Conservation (phyloP, 1,284 basidiomycete species). For the Trametes hirsuta region DNA sequence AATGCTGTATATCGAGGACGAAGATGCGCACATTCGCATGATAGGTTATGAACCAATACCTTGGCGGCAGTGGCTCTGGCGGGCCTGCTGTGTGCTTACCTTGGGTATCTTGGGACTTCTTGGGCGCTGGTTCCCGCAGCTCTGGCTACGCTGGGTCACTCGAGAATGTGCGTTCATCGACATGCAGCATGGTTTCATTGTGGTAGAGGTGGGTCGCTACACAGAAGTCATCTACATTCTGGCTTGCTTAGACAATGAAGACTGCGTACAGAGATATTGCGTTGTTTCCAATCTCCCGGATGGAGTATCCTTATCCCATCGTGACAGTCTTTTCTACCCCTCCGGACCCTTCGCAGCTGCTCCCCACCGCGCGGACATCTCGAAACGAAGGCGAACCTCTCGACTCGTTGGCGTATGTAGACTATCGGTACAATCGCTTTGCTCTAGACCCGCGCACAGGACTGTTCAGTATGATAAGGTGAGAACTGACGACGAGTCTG, state of each 20-base stretch:
- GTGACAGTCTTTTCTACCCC: slow-evolving; percentile 72
- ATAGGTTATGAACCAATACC: slow-evolving; percentile 82
- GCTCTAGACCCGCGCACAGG: slow-evolving; percentile 86
- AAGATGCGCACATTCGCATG: slow-evolving; percentile 89
- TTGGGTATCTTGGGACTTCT: slow-evolving; percentile 82
- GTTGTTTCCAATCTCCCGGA: slow-evolving; percentile 68
- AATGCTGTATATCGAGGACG: slow-evolving; percentile 87
- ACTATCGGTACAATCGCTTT: slow-evolving; percentile 91
- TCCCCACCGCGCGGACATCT: slow-evolving; percentile 16
- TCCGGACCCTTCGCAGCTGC: slow-evolving; percentile 22
- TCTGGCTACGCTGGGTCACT: slow-evolving; percentile 91
- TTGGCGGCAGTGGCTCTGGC: slow-evolving; percentile 76
- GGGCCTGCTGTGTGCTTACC: slow-evolving; percentile 68
- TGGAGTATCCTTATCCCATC: slow-evolving; percentile 78
- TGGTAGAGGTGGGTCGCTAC: slow-evolving; percentile 78
- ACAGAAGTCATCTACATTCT: not conserved
- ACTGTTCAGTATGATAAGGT: slow-evolving; percentile 85
- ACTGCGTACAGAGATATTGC: slow-evolving; percentile 83
- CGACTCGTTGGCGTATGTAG: slow-evolving; percentile 61
- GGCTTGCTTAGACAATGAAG: slow-evolving; percentile 42
- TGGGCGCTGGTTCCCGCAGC: slow-evolving; percentile 90
- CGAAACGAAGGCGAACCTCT: slow-evolving; percentile 41
- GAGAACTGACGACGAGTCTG: slow-evolving; percentile 25
- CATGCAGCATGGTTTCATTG: slow-evolving; percentile 73
- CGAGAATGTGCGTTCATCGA: slow-evolving; percentile 84